Percentiles rank a stretch among this genome's conserved stretches.
phyloP scores from a whole-genome alignment of 495 filamentous ascomycete genomes.

The Penicillium alfredii region DNA sequence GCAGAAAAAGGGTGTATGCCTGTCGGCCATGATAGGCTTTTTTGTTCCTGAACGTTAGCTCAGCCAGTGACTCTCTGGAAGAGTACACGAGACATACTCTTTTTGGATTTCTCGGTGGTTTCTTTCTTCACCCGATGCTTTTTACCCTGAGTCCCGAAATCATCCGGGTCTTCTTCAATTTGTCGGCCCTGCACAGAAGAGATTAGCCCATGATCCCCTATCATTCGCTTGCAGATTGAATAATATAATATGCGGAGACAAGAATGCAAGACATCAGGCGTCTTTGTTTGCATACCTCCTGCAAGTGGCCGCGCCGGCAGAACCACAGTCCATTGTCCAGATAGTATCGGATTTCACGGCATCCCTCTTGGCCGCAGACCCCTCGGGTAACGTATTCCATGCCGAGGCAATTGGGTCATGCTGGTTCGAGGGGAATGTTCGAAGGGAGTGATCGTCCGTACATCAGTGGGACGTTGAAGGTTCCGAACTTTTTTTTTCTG shows the following conservation, averaged over 20 bases:
- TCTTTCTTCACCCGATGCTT: slow-evolving; percentile 50
- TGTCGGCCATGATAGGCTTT: slow-evolving; percentile 52
- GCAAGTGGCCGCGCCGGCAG: slow-evolving; percentile 61
- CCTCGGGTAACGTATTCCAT: slow-evolving; percentile 55
- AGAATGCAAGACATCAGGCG: no score
- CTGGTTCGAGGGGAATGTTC: slow-evolving; percentile 18
- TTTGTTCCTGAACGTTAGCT: slow-evolving; percentile 3
- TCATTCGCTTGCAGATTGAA: no score
- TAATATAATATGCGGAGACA: no score
- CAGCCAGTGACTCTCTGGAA: not conserved
- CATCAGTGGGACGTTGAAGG: slow-evolving; percentile 1
- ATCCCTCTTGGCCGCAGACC: slow-evolving; percentile 58
- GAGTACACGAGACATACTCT: slow-evolving; percentile 33
- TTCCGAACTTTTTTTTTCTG: slow-evolving; percentile 15
- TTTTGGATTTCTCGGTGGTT: slow-evolving; percentile 44
- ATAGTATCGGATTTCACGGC: slow-evolving; percentile 54
- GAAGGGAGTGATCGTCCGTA: slow-evolving; percentile 5
- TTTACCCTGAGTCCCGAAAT: slow-evolving; percentile 60
- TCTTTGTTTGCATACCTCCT: slow-evolving; percentile 45
- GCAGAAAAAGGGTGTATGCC: slow-evolving; percentile 72
- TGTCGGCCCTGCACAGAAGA: slow-evolving; percentile 32
- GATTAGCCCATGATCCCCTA: no score
- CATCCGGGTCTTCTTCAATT: slow-evolving; percentile 70
- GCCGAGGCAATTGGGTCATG: slow-evolving; percentile 33
- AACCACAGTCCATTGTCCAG: slow-evolving; percentile 61